Evolutionary conservation across 2,329 filamentous ascomycete genomes (phyloP).

Genomic region (Hypoxylon sp.): DNA sequence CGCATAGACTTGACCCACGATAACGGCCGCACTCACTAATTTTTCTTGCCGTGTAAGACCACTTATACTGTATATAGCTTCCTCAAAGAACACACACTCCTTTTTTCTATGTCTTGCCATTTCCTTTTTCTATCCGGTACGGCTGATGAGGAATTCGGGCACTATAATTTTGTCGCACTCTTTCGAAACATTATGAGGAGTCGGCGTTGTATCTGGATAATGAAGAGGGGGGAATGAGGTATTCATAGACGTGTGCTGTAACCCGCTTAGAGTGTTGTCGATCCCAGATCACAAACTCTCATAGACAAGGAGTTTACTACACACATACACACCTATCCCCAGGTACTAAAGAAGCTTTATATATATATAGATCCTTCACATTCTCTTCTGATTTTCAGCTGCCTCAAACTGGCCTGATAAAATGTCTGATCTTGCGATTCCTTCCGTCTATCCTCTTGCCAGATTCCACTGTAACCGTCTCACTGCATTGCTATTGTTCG

Average conservation of each 20-base stretch:
- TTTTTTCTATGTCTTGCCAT: no score
- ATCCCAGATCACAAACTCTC: conserved; percentile 7
- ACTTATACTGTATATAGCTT: conserved; percentile 29
- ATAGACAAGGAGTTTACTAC: conserved; percentile 16
- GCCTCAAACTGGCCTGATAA: not conserved
- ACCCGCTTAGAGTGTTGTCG: conserved; percentile 10
- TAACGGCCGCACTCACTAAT: not conserved
- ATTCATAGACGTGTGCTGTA: conserved; percentile 22
- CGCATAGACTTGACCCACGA: conserved; percentile 23
- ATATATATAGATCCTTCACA: conserved; percentile 29
- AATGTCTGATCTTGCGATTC: not conserved
- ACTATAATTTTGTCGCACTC: conserved; percentile 19
- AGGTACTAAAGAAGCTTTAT: conserved; percentile 17
- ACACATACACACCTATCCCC: conserved; percentile 3
- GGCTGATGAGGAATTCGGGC: conserved; percentile 18
- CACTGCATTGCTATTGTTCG: conserved; percentile 30
- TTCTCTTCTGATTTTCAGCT: conserved; percentile 5
- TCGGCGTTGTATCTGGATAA: conserved; percentile 22
- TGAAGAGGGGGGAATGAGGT: conserved; percentile 16
- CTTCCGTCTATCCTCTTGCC: not conserved
- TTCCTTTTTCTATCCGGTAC: conserved; percentile 16
- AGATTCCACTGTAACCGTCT: conserved; percentile 23
- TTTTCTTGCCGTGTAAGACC: conserved; percentile 7
- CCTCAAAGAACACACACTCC: conserved; percentile 13
- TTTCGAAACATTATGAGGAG: conserved; percentile 5